These are phyloP conservation scores for Psilocybe sp. DNA, from an alignment of 768 basidiomycete species.

Conservation along the genomic window DNA sequence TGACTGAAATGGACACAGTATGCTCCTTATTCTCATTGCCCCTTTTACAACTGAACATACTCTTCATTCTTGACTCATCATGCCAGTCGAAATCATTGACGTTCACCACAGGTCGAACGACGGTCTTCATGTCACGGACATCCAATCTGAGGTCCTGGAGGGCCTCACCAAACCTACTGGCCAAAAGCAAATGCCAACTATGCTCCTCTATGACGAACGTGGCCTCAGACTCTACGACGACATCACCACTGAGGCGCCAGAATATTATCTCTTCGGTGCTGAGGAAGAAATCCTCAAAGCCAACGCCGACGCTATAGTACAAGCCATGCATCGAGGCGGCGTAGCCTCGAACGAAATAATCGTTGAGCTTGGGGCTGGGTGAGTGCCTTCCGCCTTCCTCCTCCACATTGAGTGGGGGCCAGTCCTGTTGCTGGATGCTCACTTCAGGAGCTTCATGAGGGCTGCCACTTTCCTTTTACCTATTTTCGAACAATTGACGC, in stretches of 20 bases:
- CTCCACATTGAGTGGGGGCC: too few species aligned
- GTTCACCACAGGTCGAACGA: constrained; percentile 37
- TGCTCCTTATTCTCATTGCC: not conserved
- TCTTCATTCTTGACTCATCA: constrained; percentile 13
- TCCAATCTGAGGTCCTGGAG: constrained; percentile 44
- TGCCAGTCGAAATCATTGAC: constrained; percentile 51
- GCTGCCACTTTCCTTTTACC: constrained; percentile 1
- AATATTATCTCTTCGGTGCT: constrained; percentile 89
- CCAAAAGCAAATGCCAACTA: constrained; percentile 69
- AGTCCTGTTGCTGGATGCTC: too few species aligned
- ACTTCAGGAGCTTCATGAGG: constrained; percentile 3
- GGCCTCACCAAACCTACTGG: constrained; percentile 56
- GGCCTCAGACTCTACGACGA: constrained; percentile 86
- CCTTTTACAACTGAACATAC: not conserved
- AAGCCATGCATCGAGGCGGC: constrained; percentile 56
- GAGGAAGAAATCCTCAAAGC: constrained; percentile 83
- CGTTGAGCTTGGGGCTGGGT: constrained; percentile 95
- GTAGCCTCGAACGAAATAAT: constrained; percentile 32
- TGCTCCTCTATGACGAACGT: constrained; percentile 82
- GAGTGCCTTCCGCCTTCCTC: constrained; percentile 39
- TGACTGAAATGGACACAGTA: not conserved
- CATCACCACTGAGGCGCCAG: constrained; percentile 72
- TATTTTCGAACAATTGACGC: too few species aligned
- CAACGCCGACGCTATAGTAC: constrained; percentile 73
- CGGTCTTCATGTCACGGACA: constrained; percentile 29